Percentiles rank a stretch among this genome's conserved stretches.
These are phyloP conservation scores for Boletus subparvulus DNA, from an alignment of 768 basidiomycete species.

Conservation along the genomic window DNA sequence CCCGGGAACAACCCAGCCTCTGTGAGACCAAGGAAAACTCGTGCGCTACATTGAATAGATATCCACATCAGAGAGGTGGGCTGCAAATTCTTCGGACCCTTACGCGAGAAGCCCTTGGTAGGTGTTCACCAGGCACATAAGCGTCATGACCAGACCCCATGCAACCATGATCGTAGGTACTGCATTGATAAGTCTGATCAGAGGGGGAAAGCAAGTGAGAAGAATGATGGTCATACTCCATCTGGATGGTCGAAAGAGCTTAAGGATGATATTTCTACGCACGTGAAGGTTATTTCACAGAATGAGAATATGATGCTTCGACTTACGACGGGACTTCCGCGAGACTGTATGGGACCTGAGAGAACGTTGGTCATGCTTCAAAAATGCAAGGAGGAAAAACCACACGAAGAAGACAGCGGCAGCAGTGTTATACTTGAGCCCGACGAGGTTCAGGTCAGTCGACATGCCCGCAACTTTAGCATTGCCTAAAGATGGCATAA, in stretches of 20 bases:
- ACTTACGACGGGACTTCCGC: constrained; percentile 41
- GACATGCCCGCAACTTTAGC: constrained; percentile 47
- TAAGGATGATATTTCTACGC: constrained; percentile 40
- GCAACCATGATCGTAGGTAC: constrained; percentile 40
- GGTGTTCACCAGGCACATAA: constrained; percentile 39
- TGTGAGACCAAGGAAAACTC: constrained; percentile 46
- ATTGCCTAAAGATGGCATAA: constrained; percentile 32
- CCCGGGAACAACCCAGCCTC: constrained; percentile 48
- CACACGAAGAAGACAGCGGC: constrained; percentile 40
- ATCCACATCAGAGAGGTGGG: not conserved
- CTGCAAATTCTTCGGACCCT: constrained; percentile 2
- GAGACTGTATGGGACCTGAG: constrained; percentile 37
- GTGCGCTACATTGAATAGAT: constrained; percentile 25
- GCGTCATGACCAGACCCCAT: constrained; percentile 41
- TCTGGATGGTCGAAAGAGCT: constrained; percentile 35
- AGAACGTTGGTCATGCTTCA: not conserved
- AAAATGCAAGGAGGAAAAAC: not conserved
- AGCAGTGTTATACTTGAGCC: constrained; percentile 37
- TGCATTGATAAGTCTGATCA: constrained; percentile 24
- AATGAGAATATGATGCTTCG: not conserved
- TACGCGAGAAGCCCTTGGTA: constrained; percentile 33
- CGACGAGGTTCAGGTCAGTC: constrained; percentile 35
- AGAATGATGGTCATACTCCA: constrained; percentile 30
- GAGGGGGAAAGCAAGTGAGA: not conserved
- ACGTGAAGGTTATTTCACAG: constrained; percentile 1